A percentile compares a stretch with the other conserved stretches of the same genome.
phyloP scores from a whole-genome alignment of 1,284 basidiomycete genomes.

The Rhodotorula sp. region DNA sequence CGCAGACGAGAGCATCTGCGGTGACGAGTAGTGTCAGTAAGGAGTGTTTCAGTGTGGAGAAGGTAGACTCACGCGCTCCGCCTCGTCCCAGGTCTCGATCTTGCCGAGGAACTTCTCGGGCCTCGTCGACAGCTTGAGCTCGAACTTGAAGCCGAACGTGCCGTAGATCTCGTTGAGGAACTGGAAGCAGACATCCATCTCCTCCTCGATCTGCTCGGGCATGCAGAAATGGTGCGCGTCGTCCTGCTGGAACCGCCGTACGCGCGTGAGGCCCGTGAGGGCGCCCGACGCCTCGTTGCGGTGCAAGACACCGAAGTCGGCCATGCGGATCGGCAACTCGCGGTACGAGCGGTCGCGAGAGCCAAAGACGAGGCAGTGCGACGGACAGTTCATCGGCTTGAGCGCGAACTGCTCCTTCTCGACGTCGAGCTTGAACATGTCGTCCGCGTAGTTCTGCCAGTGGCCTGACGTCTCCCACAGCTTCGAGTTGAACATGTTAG shows the following conservation, averaged over 20 bases:
- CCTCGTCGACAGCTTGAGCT: constrained; percentile 90
- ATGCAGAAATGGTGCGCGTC: constrained; percentile 98
- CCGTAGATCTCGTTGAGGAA: constrained; percentile 94
- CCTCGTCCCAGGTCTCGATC: constrained; percentile 83
- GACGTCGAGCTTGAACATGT: constrained; percentile 90
- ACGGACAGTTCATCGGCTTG: constrained; percentile 99
- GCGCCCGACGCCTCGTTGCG: constrained; percentile 96
- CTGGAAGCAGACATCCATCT: constrained; percentile 84
- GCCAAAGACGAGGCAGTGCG: constrained; percentile 95
- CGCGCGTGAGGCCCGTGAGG: constrained; percentile 87
- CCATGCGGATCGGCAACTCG: constrained; percentile 94
- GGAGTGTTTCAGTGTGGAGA: neutral
- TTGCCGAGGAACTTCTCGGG: constrained; percentile 92
- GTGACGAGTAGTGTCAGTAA: neutral
- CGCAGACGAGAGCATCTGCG: constrained; percentile 75
- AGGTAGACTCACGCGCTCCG: constrained; percentile 63
- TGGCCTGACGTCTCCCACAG: constrained; percentile 99
- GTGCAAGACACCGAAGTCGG: constrained; percentile 97
- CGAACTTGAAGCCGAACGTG: constrained; percentile 96
- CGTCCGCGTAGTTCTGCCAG: constrained; percentile 96
- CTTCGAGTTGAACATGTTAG: constrained; percentile 96
- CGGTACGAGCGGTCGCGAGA: constrained; percentile 90
- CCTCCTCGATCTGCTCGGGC: constrained; percentile 86
- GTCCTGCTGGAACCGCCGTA: constrained; percentile 94
- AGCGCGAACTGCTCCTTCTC: constrained; percentile 94